Percentiles rank a stretch among this genome's conserved stretches.
These are phyloP conservation scores for Pyricularia grisea DNA, from an alignment of 2,329 filamentous ascomycete species.

Conservation along the genomic window DNA sequence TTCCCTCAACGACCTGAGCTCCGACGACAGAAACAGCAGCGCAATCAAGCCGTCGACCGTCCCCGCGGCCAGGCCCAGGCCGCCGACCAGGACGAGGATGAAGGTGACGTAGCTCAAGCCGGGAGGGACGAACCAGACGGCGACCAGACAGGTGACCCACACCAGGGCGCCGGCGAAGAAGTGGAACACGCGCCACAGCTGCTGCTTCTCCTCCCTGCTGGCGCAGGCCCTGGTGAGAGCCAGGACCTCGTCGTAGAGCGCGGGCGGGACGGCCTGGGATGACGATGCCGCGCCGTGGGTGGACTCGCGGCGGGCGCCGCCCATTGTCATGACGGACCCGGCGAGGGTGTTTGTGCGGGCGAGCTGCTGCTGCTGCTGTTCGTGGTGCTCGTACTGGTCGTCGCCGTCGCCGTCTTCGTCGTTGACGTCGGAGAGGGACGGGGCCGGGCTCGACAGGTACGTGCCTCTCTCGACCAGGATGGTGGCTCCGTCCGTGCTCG, in stretches of 20 bases:
- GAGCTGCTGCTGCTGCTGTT: conserved; percentile 12
- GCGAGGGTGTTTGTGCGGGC: conserved; percentile 8
- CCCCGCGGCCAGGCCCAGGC: conserved; percentile 66
- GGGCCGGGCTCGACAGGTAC: conserved; percentile 28
- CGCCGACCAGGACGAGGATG: conserved; percentile 68
- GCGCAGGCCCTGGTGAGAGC: conserved; percentile 60
- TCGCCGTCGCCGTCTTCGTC: conserved; percentile 8
- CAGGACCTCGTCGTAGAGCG: conserved; percentile 57
- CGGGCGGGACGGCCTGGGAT: conserved; percentile 7
- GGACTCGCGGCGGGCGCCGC: conserved; percentile 6
- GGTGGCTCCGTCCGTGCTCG: conserved; percentile 12
- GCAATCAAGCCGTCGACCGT: conserved; percentile 80
- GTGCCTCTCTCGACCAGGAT: conserved; percentile 23
- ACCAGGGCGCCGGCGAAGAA: conserved; percentile 60
- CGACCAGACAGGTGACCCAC: conserved; percentile 66
- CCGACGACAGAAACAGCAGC: conserved; percentile 75
- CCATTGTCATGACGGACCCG: conserved; percentile 11
- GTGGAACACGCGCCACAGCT: conserved; percentile 61
- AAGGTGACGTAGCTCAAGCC: conserved; percentile 64
- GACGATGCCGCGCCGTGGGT: background rate
- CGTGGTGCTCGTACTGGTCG: conserved; percentile 8
- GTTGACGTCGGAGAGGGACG: conserved; percentile 1
- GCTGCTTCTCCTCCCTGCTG: conserved; percentile 61
- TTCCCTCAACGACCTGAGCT: conserved; percentile 75
- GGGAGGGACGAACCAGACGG: conserved; percentile 72